Evolutionary conservation across 768 basidiomycete genomes (phyloP), one percentile per base, ranked within the genome.

Genomic region (Lepiota brunneoincarnata): DNA sequence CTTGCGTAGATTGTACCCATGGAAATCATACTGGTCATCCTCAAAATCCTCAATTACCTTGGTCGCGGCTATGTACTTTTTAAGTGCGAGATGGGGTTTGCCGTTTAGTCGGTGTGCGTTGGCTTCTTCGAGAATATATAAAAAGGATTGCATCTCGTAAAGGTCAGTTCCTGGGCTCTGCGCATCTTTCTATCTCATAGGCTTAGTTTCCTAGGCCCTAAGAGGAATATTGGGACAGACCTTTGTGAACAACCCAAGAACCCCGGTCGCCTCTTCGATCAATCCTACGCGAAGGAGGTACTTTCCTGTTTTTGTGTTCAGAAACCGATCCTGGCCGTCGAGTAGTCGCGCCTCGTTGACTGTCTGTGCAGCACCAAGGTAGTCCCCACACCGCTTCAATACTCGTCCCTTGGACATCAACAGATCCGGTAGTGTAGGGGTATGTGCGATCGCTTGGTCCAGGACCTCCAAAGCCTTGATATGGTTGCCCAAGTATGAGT

Each of bases 1-100:
- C 61, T 91, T 93, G 49, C 97, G 86, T 60, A 98, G 60, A 59
- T 91, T 91, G 68, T 98, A 99, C 6, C 89, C 84, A 67, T 99
- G 97, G 78, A 99, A 99, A 69, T 99, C 97, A 61, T 89, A 98
- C 70, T 98, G 94, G 63, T 97, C 95, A 60, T 98, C 93, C 59
- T 97, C 93, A 59, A 90, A 81, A 49, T 89, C 89, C 49, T 87
- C 80, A 67, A 96, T 98, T 14, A 91, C 91, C 75, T 84, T 90
- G 54, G 83, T 80, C 41, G 95, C 75, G 24, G 84, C 78, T 54
- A 83, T 78, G 63, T 90, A 98, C 64, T 84, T 83, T 73, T 97
- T 97, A 63, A 98, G 73, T 5, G 97, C 93, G 58, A 89, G 72
- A 28, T 84, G 84, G 20, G 85, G 71, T 61, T 84, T 85, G 1